Conservation (phyloP, 139 green algal species). For the Mesotaenium endlicherianum region DNA sequence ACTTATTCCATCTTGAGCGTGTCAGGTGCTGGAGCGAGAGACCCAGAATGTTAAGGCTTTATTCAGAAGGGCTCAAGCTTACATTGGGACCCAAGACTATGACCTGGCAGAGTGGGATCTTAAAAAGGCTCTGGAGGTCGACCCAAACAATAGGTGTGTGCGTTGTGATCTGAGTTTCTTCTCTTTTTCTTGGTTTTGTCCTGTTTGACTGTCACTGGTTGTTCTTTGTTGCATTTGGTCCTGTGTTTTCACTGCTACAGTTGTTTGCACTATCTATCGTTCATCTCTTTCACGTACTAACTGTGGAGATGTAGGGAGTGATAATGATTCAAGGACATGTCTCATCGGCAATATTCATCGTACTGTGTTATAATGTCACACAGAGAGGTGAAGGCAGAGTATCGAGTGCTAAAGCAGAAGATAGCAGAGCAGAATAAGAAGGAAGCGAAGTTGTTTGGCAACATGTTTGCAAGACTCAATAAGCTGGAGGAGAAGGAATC, state of each 20-base stretch:
- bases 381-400: slow-evolving; percentile 39
- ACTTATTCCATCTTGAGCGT: too few species aligned
- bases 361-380: too few species aligned
- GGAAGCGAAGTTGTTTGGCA: slow-evolving; percentile 51
- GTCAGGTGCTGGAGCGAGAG: slow-evolving; percentile 81
- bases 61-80: slow-evolving; percentile 80
- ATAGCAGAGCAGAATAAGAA: slow-evolving; percentile 41
- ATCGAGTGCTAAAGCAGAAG: slow-evolving; percentile 31
- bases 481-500: slow-evolving; percentile 44
- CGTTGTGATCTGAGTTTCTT: not conserved
- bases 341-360: too few species aligned
- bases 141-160: slow-evolving; percentile 44
- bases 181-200: not conserved
- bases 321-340: too few species aligned
- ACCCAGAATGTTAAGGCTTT: slow-evolving; percentile 88
- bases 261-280: too few species aligned
- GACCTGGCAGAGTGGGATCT: slow-evolving; percentile 44
- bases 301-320: too few species aligned
- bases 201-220: not conserved
- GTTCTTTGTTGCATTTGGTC: not conserved
- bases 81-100: slow-evolving; percentile 35
- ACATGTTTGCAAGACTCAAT: slow-evolving; percentile 42
- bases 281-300: too few species aligned
- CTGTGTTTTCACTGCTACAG: too few species aligned
- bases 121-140: slow-evolving; percentile 43